Conservation (phyloP, 2,329 filamentous ascomycete species). For the Colletotrichum abscissum region DNA sequence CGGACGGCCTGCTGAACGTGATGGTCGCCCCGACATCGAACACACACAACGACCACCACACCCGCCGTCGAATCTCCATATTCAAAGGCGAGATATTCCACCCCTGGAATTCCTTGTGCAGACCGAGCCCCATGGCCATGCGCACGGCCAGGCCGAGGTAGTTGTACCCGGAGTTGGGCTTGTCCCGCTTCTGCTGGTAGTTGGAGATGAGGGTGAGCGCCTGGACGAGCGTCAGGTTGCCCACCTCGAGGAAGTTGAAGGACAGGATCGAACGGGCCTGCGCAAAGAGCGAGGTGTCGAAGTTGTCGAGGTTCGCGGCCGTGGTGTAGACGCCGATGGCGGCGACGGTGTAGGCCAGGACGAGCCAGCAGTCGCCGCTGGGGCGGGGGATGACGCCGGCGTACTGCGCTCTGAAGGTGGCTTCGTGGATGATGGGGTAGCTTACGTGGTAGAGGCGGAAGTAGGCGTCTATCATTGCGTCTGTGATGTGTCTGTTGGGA, state of each 20-base stretch:
- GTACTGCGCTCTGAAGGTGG: conserved; percentile 27
- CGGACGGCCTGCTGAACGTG: conserved; percentile 47
- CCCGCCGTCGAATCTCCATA: conserved; percentile 49
- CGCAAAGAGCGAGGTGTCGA: conserved; percentile 12
- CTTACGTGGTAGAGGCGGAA: conserved; percentile 27
- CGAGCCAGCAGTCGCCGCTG: conserved; percentile 44
- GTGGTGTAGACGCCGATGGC: conserved; percentile 24
- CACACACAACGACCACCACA: conserved; percentile 53
- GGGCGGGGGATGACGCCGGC: conserved; percentile 45
- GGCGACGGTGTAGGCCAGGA: conserved; percentile 41
- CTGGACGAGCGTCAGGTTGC: conserved; percentile 45
- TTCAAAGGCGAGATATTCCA: conserved; percentile 45
- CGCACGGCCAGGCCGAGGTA: conserved; percentile 59
- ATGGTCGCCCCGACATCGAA: conserved; percentile 58
- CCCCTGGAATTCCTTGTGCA: conserved; percentile 56
- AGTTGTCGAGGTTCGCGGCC: conserved; percentile 14
- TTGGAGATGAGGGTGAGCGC: conserved; percentile 45
- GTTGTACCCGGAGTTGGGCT: conserved; percentile 63
- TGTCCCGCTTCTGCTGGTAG: conserved; percentile 57
- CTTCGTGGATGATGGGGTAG: conserved; percentile 29
- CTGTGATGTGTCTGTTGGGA: conserved; percentile 45
- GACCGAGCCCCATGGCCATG: conserved; percentile 60
- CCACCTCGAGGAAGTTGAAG: conserved; percentile 38
- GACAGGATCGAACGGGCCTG: conserved; percentile 17
- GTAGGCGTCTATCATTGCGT: conserved; percentile 43